phyloP scores from a whole-genome alignment of 2,329 filamentous ascomycete species.

The Calycina herbarum region DNA sequence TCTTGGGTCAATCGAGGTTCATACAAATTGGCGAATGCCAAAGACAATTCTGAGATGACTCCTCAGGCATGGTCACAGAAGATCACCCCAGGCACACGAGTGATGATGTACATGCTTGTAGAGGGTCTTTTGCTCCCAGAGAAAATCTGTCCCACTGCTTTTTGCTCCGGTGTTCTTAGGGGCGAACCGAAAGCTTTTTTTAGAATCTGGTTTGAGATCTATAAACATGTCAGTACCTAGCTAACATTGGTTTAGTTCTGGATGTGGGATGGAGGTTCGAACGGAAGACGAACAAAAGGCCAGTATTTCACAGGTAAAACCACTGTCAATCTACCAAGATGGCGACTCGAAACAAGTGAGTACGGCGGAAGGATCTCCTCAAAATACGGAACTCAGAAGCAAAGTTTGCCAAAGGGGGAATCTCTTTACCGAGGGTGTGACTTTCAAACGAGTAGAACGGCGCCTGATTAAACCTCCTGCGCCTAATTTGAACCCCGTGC shows the following conservation, averaged over 20 bases:
- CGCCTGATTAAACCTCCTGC: too few species aligned
- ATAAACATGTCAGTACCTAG: neutral
- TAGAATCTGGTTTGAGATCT: neutral
- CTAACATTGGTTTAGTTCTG: neutral
- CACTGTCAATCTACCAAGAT: too few species aligned
- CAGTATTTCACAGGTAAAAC: neutral
- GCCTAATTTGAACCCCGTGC: too few species aligned
- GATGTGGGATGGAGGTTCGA: neutral
- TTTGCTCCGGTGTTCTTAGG: neutral
- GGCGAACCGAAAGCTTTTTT: too few species aligned
- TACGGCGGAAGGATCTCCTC: too few species aligned
- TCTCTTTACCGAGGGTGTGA: too few species aligned
- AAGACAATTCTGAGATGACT: neutral
- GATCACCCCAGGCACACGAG: neutral
- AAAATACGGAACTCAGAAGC: too few species aligned
- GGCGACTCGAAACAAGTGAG: too few species aligned
- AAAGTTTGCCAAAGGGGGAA: too few species aligned
- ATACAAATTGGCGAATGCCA: neutral
- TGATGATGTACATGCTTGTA: neutral
- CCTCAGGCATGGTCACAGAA: neutral
- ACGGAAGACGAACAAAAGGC: neutral
- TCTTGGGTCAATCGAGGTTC: neutral
- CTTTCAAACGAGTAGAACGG: too few species aligned
- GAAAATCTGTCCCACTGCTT: neutral
- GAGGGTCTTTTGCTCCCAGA: too few species aligned